phyloP scores from a whole-genome alignment of 805 yeast genomes.

The Candida awuae region DNA sequence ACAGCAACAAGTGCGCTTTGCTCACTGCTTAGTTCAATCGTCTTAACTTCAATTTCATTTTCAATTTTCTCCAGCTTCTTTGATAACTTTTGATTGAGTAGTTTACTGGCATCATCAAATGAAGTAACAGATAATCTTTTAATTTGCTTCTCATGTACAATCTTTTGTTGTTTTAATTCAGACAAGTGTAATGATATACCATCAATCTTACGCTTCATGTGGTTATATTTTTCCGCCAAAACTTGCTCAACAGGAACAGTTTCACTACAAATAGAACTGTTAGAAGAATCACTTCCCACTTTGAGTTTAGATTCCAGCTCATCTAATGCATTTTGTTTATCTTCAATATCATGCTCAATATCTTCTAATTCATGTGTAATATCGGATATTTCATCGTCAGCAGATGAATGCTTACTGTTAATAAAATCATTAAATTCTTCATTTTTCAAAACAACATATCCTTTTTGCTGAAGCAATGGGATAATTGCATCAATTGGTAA shows the following conservation, averaged over 20 bases:
- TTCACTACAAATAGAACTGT: background rate
- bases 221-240: conserved; percentile 4
- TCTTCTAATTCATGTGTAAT: conserved; percentile 10
- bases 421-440: conserved; percentile 19
- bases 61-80: conserved; percentile 4
- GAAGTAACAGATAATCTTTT: conserved; percentile 12
- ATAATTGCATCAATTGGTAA: conserved; percentile 26
- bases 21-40: conserved; percentile 11
- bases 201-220: conserved; percentile 2
- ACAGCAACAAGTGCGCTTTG: conserved; percentile 14
- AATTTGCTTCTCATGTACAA: conserved; percentile 5
- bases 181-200: background rate
- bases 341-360: conserved; percentile 11
- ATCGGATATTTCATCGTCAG: conserved; percentile 5
- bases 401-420: background rate
- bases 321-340: conserved; percentile 8
- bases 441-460: conserved; percentile 20
- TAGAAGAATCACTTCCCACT: conserved; percentile 7
- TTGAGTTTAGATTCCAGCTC: conserved; percentile 10
- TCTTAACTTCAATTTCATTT: conserved; percentile 11
- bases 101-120: background rate
- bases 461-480: conserved; percentile 17
- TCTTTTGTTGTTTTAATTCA: conserved; percentile 1
- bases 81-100: conserved; percentile 1
- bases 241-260: conserved; percentile 11